phyloP scores from a whole-genome alignment of 495 filamentous ascomycete species.

The Penicillium maclennaniae region DNA sequence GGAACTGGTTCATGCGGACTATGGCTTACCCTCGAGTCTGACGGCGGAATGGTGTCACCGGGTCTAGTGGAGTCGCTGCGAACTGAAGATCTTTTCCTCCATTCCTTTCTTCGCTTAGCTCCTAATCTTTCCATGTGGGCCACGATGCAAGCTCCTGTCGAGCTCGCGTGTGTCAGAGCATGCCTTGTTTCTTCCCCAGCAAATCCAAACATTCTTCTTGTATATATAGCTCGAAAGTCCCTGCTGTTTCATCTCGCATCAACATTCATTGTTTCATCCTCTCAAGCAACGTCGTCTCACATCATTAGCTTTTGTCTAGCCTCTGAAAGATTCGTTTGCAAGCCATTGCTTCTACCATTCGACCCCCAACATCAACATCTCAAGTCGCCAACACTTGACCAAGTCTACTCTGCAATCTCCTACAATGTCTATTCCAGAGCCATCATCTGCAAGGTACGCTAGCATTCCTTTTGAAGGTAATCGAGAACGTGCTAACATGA shows the following conservation, averaged over 20 bases:
- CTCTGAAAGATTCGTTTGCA: not conserved
- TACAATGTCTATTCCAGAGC: conserved; percentile 21
- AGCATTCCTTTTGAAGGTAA: no score
- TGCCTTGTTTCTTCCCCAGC: conserved; percentile 9
- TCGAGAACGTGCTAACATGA: conserved; percentile 7
- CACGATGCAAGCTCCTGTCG: conserved; percentile 16
- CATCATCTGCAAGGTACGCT: conserved; percentile 14
- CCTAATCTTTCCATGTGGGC: conserved; percentile 24
- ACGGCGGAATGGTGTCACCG: conserved; percentile 23
- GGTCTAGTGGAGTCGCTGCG: conserved; percentile 10
- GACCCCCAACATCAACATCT: not conserved
- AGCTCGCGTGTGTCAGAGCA: conserved; percentile 26
- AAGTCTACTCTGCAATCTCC: not conserved
- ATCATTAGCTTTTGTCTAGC: no score
- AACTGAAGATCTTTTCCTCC: conserved; percentile 23
- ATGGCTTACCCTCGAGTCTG: conserved; percentile 8
- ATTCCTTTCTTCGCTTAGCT: conserved; percentile 17
- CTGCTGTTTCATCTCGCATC: conserved; percentile 6
- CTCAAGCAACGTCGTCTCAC: not conserved
- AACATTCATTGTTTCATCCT: conserved; percentile 2
- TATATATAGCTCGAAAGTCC: conserved; percentile 24
- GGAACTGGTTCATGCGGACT: conserved; percentile 17
- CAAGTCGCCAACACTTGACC: not conserved
- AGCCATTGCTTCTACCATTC: not conserved
- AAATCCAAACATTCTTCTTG: conserved; percentile 13